Base-by-base conservation (phyloP, 768 basidiomycete genomes). In the Neoboletus brunneissimus region DNA sequence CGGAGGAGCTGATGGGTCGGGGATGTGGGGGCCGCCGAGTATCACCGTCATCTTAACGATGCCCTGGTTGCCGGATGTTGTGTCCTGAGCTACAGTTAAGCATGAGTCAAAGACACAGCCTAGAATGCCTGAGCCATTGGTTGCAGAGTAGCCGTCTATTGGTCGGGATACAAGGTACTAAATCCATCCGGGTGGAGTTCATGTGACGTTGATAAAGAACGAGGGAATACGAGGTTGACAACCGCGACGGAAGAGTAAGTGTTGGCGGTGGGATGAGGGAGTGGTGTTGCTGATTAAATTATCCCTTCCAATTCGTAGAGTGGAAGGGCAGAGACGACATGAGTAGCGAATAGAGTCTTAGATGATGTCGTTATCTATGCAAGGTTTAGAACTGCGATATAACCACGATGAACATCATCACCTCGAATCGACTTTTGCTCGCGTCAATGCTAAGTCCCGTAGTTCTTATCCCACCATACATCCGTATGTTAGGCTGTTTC, bases 161-260 rank as follows among this genome's bases (percentile, higher is more conserved):
- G 88, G 83, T 9, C 94, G 88, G 1, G 94, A 91, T 48, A 96
- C 81, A 64, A 97, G 86, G 75, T 93, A 96, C 94, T 93, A 69
- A 97, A 97, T 2, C 94, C 94, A 3, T 78, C 77, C 0, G 93
- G 91, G 62, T 91, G 89, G 49, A 93, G 78, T 20, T 48, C 20
- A 9, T n/a, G 29, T 7, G 27, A 27, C 27, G 29, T 8, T 47
- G 46, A 13, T 13, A 6, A 7, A 15, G 31, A 9, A 9, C 20
- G 31, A 9, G n/a, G 13, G 42, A 23, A 43, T 22, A 23, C 13
- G 15, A 23, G 11, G 23, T 16, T 15, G 42, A 43, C 42, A 4
- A 25, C 15, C 6, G 42, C 9, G 7, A 29, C 11, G n/a, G 27
- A 29, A 12, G 29, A 31, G 12, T 10, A 9, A 16, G 43, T 18